Evolutionary conservation across 306 rosid genomes (phyloP).

Genomic region (Malus asiatica): DNA sequence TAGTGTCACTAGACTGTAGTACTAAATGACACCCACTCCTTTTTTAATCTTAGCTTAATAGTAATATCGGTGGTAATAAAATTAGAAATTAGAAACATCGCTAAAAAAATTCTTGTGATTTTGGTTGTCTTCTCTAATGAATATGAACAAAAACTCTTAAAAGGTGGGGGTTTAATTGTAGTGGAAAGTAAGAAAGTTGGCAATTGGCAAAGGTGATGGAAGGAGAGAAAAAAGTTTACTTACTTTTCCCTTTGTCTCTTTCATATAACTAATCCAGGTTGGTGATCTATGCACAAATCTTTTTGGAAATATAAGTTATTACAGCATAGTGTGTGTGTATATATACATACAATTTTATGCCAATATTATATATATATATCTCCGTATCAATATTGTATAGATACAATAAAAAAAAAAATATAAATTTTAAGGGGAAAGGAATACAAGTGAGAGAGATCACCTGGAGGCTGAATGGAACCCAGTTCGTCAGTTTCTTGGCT

Average conservation of each 20-base stretch:
- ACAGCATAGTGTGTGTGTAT: no score
- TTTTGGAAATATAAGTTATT: not conserved
- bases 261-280: conserved; percentile 40
- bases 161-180: conserved; percentile 23
- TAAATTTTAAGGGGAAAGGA: not conserved
- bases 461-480: not conserved
- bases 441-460: not conserved
- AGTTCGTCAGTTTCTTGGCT: conserved; percentile 12
- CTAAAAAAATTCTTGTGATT: not conserved
- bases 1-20: no score
- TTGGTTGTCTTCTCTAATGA: conserved; percentile 28
- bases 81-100: no score
- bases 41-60: no score
- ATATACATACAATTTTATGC: no score
- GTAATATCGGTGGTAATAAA: not conserved
- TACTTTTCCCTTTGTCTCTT: conserved; percentile 50
- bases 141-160: conserved; percentile 30
- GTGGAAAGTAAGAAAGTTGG: conserved; percentile 49
- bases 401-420: conserved; percentile 1
- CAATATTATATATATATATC: no score
- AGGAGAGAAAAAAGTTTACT: conserved; percentile 45
- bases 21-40: no score
- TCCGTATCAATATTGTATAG: not conserved
- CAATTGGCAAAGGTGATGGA: conserved; percentile 23
- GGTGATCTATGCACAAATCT: conserved; percentile 27